Evolutionary conservation across 306 rosid species (phyloP).

Genomic region (Argentina anserina): DNA sequence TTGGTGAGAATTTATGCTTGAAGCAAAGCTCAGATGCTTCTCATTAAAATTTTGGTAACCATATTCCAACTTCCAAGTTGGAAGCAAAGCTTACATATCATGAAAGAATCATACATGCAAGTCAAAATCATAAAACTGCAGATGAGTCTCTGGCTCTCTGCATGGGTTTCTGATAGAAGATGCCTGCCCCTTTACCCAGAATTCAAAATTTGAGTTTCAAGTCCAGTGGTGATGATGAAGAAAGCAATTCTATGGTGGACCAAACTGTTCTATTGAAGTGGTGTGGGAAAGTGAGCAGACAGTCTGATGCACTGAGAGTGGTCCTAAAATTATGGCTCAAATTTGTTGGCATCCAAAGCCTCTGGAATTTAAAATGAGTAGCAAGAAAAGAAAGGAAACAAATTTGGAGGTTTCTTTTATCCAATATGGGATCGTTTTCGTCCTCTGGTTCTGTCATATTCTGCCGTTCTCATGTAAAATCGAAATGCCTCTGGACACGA

Average conservation of each 20-base stretch:
- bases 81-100: not conserved
- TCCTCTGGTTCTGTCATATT: slow-evolving; percentile 26
- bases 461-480: slow-evolving; percentile 11
- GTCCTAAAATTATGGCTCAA: slow-evolving; percentile 35
- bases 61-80: not conserved
- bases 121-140: slow-evolving; percentile 2
- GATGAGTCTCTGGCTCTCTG: not conserved
- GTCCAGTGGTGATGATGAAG: slow-evolving; percentile 19
- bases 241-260: slow-evolving; percentile 42
- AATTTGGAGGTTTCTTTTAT: slow-evolving; percentile 6
- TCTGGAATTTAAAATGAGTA: not conserved
- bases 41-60: not conserved
- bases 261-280: slow-evolving; percentile 24
- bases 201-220: slow-evolving; percentile 1
- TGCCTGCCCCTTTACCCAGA: not conserved
- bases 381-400: slow-evolving; percentile 4
- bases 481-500: slow-evolving; percentile 6
- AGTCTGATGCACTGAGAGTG: slow-evolving; percentile 28
- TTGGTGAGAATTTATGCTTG: slow-evolving; percentile 21
- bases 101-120: not conserved
- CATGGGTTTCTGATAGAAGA: not conserved
- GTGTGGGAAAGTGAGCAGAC: slow-evolving; percentile 24
- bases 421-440: slow-evolving; percentile 31
- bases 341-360: slow-evolving; percentile 25
- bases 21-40: not conserved